Percentiles rank a stretch among this genome's conserved stretches.
Conservation (phyloP, 129 eudicot species). For the Flaveria ramosissima region DNA sequence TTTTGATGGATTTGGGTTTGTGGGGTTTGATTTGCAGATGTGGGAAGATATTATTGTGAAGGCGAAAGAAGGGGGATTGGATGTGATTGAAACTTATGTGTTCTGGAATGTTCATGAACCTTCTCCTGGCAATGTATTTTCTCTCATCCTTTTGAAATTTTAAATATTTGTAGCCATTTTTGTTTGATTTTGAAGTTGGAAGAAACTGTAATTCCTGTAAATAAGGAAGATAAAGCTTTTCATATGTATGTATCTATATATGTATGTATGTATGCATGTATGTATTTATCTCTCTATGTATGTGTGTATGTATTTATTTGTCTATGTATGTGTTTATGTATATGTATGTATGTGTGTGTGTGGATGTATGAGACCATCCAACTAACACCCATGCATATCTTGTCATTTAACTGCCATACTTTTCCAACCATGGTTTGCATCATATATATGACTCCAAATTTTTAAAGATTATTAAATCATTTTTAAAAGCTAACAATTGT, state of each 20-base stretch:
- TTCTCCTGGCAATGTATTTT: constrained; percentile 75
- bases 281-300: not conserved
- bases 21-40: constrained; percentile 54
- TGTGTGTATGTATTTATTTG: not conserved
- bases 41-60: constrained; percentile 94
- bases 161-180: not conserved
- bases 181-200: not conserved
- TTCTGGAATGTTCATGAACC: constrained; percentile 99
- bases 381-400: constrained; percentile 41
- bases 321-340: too few species aligned
- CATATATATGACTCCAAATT: constrained; percentile 5
- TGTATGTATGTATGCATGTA: not conserved
- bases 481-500: not conserved
- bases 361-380: constrained; percentile 24
- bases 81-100: constrained; percentile 90
- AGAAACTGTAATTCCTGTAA: not conserved
- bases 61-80: constrained; percentile 96
- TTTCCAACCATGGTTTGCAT: constrained; percentile 7
- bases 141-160: constrained; percentile 11
- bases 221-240: not conserved
- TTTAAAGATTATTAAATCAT: not conserved
- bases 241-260: not conserved
- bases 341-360: not conserved
- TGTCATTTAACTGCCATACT: constrained; percentile 60
- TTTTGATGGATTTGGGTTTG: not conserved